Percentiles rank a stretch among this genome's conserved stretches.
These are phyloP conservation scores for Patellifolia procumbens DNA, from an alignment of 179 eudicot genomes.

Conservation along the genomic window DNA sequence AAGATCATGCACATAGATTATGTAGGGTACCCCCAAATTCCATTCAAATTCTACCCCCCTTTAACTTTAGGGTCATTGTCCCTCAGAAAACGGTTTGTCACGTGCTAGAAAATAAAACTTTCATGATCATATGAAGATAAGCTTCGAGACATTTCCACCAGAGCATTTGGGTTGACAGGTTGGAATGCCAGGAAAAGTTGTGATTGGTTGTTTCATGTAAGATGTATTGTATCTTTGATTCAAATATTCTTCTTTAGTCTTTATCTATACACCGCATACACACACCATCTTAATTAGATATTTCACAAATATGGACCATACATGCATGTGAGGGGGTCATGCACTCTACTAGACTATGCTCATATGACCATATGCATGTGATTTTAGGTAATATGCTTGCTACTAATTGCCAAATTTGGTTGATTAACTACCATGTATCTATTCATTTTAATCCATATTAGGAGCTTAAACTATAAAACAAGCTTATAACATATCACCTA, in stretches of 20 bases:
- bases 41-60: not conserved
- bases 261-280: conserved; percentile 28
- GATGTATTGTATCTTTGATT: conserved; percentile 10
- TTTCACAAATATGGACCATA: not conserved
- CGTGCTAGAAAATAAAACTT: conserved; percentile 11
- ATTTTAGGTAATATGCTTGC: not conserved
- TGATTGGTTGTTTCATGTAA: conserved; percentile 29
- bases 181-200: conserved; percentile 28
- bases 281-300: not conserved
- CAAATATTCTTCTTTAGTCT: conserved; percentile 16
- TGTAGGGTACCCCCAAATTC: conserved; percentile 15
- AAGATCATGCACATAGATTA: not conserved
- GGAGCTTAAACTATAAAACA: not conserved
- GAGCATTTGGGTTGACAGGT: conserved; percentile 27
- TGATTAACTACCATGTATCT: not conserved
- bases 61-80: not conserved
- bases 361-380: not conserved
- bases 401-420: not conserved
- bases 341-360: not conserved
- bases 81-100: conserved; percentile 18
- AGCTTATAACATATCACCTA: too few species aligned
- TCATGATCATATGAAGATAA: conserved; percentile 1
- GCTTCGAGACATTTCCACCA: conserved; percentile 23
- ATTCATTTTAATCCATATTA: not conserved
- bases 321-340: not conserved